These are phyloP conservation scores for Dactylellina leptospora DNA, from an alignment of 2,329 filamentous ascomycete genomes.

Conservation along the genomic window DNA sequence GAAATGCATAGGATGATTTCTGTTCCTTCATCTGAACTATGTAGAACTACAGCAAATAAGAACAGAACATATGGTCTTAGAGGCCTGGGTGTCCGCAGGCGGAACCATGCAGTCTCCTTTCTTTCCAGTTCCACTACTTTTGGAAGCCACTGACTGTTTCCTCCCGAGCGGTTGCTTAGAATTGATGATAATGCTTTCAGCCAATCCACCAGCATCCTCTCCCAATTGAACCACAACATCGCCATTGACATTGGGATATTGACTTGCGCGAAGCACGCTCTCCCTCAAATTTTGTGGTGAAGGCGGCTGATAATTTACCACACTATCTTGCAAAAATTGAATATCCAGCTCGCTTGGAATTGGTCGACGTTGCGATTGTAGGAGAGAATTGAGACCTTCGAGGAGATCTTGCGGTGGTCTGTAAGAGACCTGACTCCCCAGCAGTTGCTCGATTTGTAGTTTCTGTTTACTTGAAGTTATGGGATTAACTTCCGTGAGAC, in stretches of 20 bases:
- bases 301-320: constrained; percentile 29
- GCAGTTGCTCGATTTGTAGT: constrained; percentile 15
- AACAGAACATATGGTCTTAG: constrained; percentile 3
- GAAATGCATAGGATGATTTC: too few relatives aligned
- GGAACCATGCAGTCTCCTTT: constrained; percentile 24
- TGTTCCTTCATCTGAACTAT: too few relatives aligned
- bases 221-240: constrained; percentile 30
- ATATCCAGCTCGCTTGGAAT: constrained; percentile 5
- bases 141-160: background rate
- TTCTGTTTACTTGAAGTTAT: background rate
- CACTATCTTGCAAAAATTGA: constrained; percentile 14
- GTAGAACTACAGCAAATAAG: constrained; percentile 24
- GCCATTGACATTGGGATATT: constrained; percentile 26
- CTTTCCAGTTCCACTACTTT: constrained; percentile 35
- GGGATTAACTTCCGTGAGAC: background rate
- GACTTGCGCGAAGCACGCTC: constrained; percentile 29
- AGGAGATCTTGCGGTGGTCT: constrained; percentile 8
- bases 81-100: constrained; percentile 2
- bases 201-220: constrained; percentile 9
- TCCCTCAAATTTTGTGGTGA: constrained; percentile 34
- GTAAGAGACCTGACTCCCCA: constrained; percentile 20
- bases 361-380: constrained; percentile 19
- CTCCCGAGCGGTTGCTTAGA: background rate
- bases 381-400: constrained; percentile 10
- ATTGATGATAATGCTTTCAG: constrained; percentile 29